phyloP scores from a whole-genome alignment of 139 green algal species.

The Coccomyxa sp. region DNA sequence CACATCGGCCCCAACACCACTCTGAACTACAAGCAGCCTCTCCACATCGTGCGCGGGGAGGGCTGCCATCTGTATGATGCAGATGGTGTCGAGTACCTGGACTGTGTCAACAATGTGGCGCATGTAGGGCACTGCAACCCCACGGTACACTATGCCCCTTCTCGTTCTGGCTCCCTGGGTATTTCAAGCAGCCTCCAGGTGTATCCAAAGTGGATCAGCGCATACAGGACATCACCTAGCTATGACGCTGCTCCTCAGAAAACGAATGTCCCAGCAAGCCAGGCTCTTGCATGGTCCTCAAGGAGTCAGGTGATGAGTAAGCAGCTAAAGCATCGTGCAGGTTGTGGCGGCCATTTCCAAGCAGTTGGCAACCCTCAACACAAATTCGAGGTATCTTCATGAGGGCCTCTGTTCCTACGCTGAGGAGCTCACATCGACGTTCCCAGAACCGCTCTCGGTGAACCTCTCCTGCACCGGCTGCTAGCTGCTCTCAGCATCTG shows the following conservation, averaged over 20 bases:
- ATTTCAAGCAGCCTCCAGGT: too few species aligned
- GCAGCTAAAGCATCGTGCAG: too few species aligned
- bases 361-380: conserved; percentile 74
- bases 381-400: conserved; percentile 71
- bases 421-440: conserved; percentile 39
- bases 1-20: conserved; percentile 1
- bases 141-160: conserved; percentile 24
- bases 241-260: too few species aligned
- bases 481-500: background rate
- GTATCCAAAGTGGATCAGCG: too few species aligned
- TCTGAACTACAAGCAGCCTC: conserved; percentile 10
- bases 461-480: background rate
- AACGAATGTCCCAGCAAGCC: too few species aligned
- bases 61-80: conserved; percentile 56
- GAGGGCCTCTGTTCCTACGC: conserved; percentile 39
- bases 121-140: conserved; percentile 43
- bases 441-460: conserved; percentile 47
- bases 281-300: too few species aligned
- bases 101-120: conserved; percentile 72
- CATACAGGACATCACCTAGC: too few species aligned
- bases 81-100: conserved; percentile 52
- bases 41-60: conserved; percentile 53
- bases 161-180: too few species aligned
- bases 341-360: conserved; percentile 46
- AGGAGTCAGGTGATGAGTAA: too few species aligned